Conservation (phyloP, 2,329 filamentous ascomycete species). For the Botrytis sinoallii region DNA sequence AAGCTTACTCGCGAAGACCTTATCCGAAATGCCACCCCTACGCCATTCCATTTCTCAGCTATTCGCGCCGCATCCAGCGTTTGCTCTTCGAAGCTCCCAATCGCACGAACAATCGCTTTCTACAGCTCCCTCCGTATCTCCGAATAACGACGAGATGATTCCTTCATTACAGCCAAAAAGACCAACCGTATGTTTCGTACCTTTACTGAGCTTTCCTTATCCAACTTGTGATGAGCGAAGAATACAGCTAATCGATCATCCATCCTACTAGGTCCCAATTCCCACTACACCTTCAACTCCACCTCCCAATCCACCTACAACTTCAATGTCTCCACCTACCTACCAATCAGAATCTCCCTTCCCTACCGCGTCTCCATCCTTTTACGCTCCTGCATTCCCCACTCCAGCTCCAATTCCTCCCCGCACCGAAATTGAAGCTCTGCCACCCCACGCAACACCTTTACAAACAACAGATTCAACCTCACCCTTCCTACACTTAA, state of each 20-base stretch:
- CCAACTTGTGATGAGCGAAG: not conserved
- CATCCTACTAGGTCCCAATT: not conserved
- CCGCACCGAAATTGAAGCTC: constrained; percentile 48
- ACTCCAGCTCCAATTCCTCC: constrained; percentile 24
- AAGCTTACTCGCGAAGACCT: not conserved
- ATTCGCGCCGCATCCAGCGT: constrained; percentile 25
- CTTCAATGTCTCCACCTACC: not conserved
- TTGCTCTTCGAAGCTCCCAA: not conserved
- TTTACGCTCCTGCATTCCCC: not conserved
- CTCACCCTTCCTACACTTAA: constrained; percentile 28
- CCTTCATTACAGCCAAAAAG: constrained; percentile 22
- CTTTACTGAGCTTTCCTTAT: not conserved
- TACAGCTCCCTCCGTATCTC: not conserved
- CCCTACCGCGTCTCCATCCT: constrained; percentile 6
- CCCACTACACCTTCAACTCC: not conserved
- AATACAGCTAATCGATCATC: not conserved
- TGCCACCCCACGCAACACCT: constrained; percentile 40
- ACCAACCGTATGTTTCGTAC: constrained; percentile 22
- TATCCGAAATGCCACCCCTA: constrained; percentile 7
- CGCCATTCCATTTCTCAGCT: constrained; percentile 27
- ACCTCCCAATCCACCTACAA: constrained; percentile 11
- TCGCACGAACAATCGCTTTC: not conserved
- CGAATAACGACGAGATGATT: not conserved
- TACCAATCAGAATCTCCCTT: constrained; percentile 1
- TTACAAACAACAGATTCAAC: not conserved